Base-by-base conservation (phyloP, 208 protist species). In the Trypanosoma congolense region DNA sequence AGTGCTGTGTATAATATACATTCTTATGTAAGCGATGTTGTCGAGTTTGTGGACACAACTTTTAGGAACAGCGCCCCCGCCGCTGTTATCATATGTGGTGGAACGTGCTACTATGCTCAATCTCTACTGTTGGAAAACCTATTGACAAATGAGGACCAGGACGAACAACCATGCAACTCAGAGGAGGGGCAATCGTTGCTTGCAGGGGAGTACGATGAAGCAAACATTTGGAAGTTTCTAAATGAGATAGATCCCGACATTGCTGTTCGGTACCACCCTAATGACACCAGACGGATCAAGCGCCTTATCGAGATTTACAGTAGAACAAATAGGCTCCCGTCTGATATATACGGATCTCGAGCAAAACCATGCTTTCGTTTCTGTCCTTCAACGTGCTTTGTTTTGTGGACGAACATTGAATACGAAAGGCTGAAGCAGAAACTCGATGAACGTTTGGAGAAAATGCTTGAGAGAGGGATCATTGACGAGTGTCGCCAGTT, bases 251-350 rank as follows among this genome's bases (percentile, higher is more conserved):
- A 96, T 47, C 63, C 90, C 8, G 66, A 53, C 4, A 65, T 76
- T 14, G 86, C 90, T 6, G 22, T 53, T 21, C 60, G 73, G 6
- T 91, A 93, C 28, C 92, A 97, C 49, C 87, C 87, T 0, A 85
- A 95, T 56, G 83, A 96, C 56, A 67, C 43, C 6, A 73, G 92
- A 30, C 80, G 90, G 8, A 74, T 97, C 2, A 51, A 44, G 19
- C 75, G 92, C 8, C 68, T 92, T 22, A 49, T 97, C 21, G 78
- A 87, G 25, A 89, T 97, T 55, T 67, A 91, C 53, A 49, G 59
- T 19, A 26, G 63, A 25, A 83, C 67, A 0, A 77, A 79, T 2
- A 53, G 67, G 26, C 43, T 70, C 22, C 88, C 87, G 5, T 89
- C 79, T 8, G 52, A 68, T 6, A 47, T 93, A 4, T 83, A 80